Conservation (phyloP, 768 basidiomycete genomes). For the Boletus rubroflammeus region DNA sequence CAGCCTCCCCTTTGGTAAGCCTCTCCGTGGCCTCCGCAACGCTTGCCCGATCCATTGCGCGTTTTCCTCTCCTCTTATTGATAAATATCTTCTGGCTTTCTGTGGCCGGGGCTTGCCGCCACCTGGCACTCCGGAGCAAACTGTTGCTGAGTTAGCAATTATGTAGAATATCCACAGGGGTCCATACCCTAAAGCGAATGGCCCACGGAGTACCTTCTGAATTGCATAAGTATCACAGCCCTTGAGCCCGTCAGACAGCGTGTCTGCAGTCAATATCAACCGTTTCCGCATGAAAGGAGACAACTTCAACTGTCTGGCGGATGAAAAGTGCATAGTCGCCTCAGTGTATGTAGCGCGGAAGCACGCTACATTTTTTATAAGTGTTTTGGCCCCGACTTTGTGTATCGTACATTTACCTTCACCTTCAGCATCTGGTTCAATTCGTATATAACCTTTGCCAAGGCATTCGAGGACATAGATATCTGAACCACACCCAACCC, state of each 20-base stretch:
- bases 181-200: slow-evolving; percentile 46
- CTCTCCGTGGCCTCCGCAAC: slow-evolving; percentile 30
- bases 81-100: slow-evolving; percentile 57
- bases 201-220: slow-evolving; percentile 52
- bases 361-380: slow-evolving; percentile 22
- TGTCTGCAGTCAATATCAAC: slow-evolving; percentile 49
- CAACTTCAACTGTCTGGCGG: slow-evolving; percentile 42
- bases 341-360: slow-evolving; percentile 57
- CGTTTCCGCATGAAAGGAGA: slow-evolving; percentile 55
- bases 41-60: slow-evolving; percentile 21
- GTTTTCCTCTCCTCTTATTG: slow-evolving; percentile 44
- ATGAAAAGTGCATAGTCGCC: slow-evolving; percentile 41
- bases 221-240: slow-evolving; percentile 67
- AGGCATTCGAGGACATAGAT: slow-evolving; percentile 73
- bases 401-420: slow-evolving; percentile 28
- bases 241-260: slow-evolving; percentile 56
- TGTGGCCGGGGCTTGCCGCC: slow-evolving; percentile 63
- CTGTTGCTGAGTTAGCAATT: slow-evolving; percentile 32
- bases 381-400: not conserved
- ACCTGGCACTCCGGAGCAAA: slow-evolving; percentile 58
- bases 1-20: slow-evolving; percentile 77
- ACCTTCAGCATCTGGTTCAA: slow-evolving; percentile 44
- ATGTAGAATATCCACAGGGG: slow-evolving; percentile 2
- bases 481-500: slow-evolving; percentile 76
- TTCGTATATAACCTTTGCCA: slow-evolving; percentile 63